These are phyloP conservation scores for Antitrichia curtipendula DNA, from an alignment of 225 moss, liverwort and hornwort genomes.

Conservation along the genomic window DNA sequence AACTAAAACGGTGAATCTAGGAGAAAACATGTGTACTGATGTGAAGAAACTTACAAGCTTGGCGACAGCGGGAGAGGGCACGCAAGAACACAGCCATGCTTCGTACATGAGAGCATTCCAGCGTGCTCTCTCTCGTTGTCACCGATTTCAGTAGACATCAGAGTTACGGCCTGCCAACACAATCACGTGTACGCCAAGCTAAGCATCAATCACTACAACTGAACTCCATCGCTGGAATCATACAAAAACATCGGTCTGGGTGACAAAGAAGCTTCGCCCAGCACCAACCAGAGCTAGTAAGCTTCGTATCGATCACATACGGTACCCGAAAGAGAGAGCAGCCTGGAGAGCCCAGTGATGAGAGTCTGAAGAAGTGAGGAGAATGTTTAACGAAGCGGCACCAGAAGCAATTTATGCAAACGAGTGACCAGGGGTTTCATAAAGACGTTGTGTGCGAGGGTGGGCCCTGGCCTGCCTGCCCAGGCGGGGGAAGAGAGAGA, in stretches of 20 bases:
- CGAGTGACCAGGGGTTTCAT: not conserved
- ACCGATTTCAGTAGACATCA: not conserved
- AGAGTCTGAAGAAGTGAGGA: not conserved
- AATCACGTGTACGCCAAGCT: too few relatives aligned
- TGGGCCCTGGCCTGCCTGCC: not conserved
- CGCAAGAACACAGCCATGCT: slow-evolving; percentile 36
- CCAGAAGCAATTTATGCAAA: slow-evolving; percentile 7
- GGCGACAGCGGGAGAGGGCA: slow-evolving; percentile 46
- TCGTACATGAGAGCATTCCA: slow-evolving; percentile 27
- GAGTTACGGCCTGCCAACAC: too few relatives aligned
- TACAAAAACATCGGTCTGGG: not conserved
- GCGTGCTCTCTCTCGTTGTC: slow-evolving; percentile 72
- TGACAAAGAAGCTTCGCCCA: not conserved
- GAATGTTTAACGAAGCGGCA: not conserved
- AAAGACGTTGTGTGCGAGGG: not conserved
- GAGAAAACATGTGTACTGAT: not conserved
- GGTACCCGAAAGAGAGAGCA: not conserved
- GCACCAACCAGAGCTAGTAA: not conserved
- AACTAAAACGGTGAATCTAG: not conserved
- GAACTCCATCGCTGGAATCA: not conserved
- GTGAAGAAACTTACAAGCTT: not conserved
- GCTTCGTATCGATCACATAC: not conserved
- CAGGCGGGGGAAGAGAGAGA: not conserved
- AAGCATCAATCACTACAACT: not conserved
- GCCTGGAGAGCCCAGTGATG: not conserved